Conservation (phyloP, 2,329 filamentous ascomycete genomes). For the Fusarium torreyae region DNA sequence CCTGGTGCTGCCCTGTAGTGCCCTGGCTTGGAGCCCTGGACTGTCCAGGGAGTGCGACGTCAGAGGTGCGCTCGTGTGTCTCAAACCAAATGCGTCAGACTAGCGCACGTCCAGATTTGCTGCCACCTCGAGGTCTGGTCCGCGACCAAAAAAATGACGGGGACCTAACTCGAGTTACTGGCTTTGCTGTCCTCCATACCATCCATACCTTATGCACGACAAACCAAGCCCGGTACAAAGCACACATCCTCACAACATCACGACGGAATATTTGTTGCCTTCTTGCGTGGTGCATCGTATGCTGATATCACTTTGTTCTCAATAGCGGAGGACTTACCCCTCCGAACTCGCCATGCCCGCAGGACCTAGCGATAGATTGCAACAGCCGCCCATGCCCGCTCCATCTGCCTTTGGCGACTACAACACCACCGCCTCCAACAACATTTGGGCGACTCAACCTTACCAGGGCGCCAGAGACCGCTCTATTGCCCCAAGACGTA, state of each 20-base stretch:
- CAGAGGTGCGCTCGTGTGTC: slow-evolving; percentile 56
- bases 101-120: slow-evolving; percentile 52
- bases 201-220: slow-evolving; percentile 32
- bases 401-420: slow-evolving; percentile 55
- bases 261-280: slow-evolving; percentile 40
- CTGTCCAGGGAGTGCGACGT: slow-evolving; percentile 52
- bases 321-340: slow-evolving; percentile 58
- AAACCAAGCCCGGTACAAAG: slow-evolving; percentile 36
- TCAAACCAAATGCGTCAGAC: slow-evolving; percentile 54
- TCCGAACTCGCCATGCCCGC: slow-evolving; percentile 56
- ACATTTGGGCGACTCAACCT: background rate
- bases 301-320: slow-evolving; percentile 40
- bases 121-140: slow-evolving; percentile 45
- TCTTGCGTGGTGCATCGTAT: slow-evolving; percentile 12
- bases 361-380: slow-evolving; percentile 51
- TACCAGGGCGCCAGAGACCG: slow-evolving; percentile 54
- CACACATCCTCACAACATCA: slow-evolving; percentile 40
- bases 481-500: slow-evolving; percentile 65
- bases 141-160: slow-evolving; percentile 41
- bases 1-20: slow-evolving; percentile 18
- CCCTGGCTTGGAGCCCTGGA: slow-evolving; percentile 29
- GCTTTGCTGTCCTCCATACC: slow-evolving; percentile 27
- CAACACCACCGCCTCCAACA: background rate
- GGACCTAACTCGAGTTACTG: background rate
- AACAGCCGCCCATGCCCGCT: slow-evolving; percentile 56